phyloP scores from a whole-genome alignment of 768 basidiomycete genomes.

The Russula sp. region DNA sequence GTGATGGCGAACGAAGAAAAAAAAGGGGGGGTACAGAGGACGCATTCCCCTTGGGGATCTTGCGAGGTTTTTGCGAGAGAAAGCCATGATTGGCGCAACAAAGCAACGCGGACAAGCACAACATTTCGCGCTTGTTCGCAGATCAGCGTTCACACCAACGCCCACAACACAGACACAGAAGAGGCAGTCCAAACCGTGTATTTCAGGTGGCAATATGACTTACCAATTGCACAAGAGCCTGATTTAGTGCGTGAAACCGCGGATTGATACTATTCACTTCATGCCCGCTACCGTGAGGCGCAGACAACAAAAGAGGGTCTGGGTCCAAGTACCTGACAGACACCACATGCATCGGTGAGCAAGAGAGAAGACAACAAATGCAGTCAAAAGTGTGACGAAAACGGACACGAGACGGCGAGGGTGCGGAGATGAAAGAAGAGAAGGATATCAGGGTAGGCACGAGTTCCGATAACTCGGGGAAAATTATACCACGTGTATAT shows the following conservation, averaged over 20 bases:
- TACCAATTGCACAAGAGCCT: constrained; percentile 92
- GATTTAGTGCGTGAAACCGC: constrained; percentile 88
- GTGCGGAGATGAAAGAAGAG: constrained; percentile 23
- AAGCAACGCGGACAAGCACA: constrained; percentile 10
- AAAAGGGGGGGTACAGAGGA: not conserved
- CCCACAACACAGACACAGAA: constrained; percentile 1
- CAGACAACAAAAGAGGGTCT: constrained; percentile 79
- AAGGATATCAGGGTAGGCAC: constrained; percentile 13
- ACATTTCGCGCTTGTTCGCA: constrained; percentile 6
- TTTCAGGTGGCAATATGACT: constrained; percentile 25
- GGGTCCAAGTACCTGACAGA: constrained; percentile 76
- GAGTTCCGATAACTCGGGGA: constrained; percentile 9
- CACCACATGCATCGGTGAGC: constrained; percentile 7
- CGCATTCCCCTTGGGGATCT: not conserved
- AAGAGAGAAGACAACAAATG: constrained; percentile 13
- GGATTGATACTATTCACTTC: constrained; percentile 54
- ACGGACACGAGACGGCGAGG: constrained; percentile 2
- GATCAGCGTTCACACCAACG: constrained; percentile 9
- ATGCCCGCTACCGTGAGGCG: constrained; percentile 46
- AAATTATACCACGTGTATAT: constrained; percentile 17
- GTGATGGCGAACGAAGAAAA: constrained; percentile 1
- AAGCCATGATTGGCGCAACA: constrained; percentile 5
- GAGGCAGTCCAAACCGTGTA: constrained; percentile 3
- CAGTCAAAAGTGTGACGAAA: constrained; percentile 15
- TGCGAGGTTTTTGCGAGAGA: constrained; percentile 12